Evolutionary conservation across 1,284 basidiomycete genomes (phyloP).

Genomic region (Ustilago hordei): DNA sequence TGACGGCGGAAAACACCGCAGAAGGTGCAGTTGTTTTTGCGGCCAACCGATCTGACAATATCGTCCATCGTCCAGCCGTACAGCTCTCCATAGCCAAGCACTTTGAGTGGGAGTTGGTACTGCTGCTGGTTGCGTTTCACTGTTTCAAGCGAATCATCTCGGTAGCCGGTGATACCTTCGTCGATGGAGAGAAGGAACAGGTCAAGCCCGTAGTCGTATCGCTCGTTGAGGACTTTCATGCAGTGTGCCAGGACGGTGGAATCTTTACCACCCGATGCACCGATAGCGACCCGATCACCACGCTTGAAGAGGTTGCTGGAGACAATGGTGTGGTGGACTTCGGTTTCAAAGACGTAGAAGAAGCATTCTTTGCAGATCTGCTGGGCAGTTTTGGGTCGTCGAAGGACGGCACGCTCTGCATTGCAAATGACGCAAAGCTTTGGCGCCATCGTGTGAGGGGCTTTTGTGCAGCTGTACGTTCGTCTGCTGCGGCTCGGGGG

Average conservation of each 20-base stretch:
- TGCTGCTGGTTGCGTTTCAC: slow-evolving; percentile 97
- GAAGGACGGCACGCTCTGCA: slow-evolving; percentile 84
- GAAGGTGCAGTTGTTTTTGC: slow-evolving; percentile 98
- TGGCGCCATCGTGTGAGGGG: slow-evolving; percentile 29
- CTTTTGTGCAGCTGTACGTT: neutral
- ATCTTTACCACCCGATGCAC: slow-evolving; percentile 98
- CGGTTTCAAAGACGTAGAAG: slow-evolving; percentile 96
- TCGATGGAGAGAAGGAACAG: slow-evolving; percentile 96
- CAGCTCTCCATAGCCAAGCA: slow-evolving; percentile 92
- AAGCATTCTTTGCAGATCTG: slow-evolving; percentile 96
- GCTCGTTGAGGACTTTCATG: slow-evolving; percentile 93
- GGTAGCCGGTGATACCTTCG: slow-evolving; percentile 97
- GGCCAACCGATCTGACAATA: slow-evolving; percentile 92
- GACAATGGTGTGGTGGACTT: slow-evolving; percentile 94
- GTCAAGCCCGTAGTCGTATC: slow-evolving; percentile 91
- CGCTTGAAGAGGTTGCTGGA: slow-evolving; percentile 78
- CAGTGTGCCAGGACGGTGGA: slow-evolving; percentile 98
- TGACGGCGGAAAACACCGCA: slow-evolving; percentile 97
- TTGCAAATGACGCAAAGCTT: slow-evolving; percentile 79
- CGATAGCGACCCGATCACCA: slow-evolving; percentile 96
- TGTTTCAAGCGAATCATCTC: slow-evolving; percentile 97
- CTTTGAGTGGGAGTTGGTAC: slow-evolving; percentile 94
- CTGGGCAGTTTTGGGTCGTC: slow-evolving; percentile 95
- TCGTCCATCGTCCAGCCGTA: slow-evolving; percentile 99
- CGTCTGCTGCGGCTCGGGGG: neutral